phyloP scores from a whole-genome alignment of 306 rosid species.

The Dryas drummondii region DNA sequence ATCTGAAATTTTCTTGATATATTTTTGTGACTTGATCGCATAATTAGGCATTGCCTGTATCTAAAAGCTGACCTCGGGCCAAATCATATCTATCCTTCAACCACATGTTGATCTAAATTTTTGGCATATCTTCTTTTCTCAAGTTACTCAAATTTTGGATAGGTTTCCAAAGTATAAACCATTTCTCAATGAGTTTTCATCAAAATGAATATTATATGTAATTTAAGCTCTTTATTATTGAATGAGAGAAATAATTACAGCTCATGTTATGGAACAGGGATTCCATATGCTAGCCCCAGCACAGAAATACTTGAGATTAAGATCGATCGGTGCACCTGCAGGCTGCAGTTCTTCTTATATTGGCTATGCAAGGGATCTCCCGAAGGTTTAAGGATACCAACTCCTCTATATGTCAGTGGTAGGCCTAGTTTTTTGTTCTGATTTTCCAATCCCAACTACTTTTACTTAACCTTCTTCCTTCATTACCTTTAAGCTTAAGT shows the following conservation, averaged over 20 bases:
- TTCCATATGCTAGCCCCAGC: constrained; percentile 84
- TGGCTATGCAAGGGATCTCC: constrained; percentile 97
- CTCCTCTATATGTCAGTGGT: constrained; percentile 91
- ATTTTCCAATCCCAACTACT: background rate
- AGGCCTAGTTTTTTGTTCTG: constrained; percentile 3
- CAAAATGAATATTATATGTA: too few species aligned
- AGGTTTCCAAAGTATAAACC: too few species aligned
- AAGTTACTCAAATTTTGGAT: too few species aligned
- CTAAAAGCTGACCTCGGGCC: too few species aligned
- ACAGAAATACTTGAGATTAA: constrained; percentile 65
- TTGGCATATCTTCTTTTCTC: too few species aligned
- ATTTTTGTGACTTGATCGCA: constrained; percentile 34
- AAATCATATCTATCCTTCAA: too few species aligned
- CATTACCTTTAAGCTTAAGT: too few species aligned
- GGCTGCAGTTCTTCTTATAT: constrained; percentile 99
- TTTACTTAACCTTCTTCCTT: too few species aligned
- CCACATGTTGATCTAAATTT: too few species aligned
- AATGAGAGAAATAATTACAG: constrained; percentile 4
- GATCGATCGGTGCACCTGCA: constrained; percentile 95
- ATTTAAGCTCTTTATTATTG: background rate
- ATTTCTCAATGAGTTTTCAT: too few species aligned
- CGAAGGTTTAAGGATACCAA: constrained; percentile 97
- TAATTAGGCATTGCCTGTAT: too few species aligned
- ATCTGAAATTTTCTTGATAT: too few species aligned
- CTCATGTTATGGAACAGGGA: constrained; percentile 35